phyloP scores from a whole-genome alignment of 306 rosid genomes.

The Fragaria vesca region DNA sequence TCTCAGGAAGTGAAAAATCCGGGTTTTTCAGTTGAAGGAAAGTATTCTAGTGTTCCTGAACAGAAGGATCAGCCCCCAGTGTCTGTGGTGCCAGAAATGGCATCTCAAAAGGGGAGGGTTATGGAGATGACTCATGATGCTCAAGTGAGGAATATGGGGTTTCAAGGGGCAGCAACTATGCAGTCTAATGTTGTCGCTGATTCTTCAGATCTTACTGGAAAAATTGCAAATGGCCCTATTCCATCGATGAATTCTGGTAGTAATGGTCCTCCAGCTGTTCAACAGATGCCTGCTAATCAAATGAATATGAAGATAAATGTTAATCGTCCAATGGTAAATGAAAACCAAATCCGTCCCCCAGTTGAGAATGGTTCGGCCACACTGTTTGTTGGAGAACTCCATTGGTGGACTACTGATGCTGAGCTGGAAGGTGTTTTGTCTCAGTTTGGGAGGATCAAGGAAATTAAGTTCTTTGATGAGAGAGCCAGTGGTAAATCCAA shows the following conservation, averaged over 20 bases:
- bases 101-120: constrained; percentile 26
- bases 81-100: constrained; percentile 25
- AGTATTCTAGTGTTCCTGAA: constrained; percentile 27
- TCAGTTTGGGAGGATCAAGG: constrained; percentile 48
- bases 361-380: constrained; percentile 38
- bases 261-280: constrained; percentile 25
- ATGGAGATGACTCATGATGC: constrained; percentile 28
- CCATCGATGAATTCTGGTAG: constrained; percentile 23
- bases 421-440: constrained; percentile 39
- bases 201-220: constrained; percentile 26
- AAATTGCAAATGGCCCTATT: constrained; percentile 18
- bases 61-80: constrained; percentile 27
- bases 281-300: constrained; percentile 29
- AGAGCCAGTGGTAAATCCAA: constrained; percentile 58
- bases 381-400: constrained; percentile 51
- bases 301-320: constrained; percentile 22
- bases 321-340: constrained; percentile 30
- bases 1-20: constrained; percentile 29
- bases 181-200: constrained; percentile 19
- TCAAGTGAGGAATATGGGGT: constrained; percentile 29
- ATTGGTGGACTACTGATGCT: constrained; percentile 63
- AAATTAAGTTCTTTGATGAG: constrained; percentile 51
- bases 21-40: constrained; percentile 33
- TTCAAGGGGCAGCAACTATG: constrained; percentile 30
- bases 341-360: constrained; percentile 36